Percentiles rank a stretch among this genome's conserved stretches.
Evolutionary conservation across 495 filamentous ascomycete genomes (phyloP).

Genomic region (Arthonia radiata): DNA sequence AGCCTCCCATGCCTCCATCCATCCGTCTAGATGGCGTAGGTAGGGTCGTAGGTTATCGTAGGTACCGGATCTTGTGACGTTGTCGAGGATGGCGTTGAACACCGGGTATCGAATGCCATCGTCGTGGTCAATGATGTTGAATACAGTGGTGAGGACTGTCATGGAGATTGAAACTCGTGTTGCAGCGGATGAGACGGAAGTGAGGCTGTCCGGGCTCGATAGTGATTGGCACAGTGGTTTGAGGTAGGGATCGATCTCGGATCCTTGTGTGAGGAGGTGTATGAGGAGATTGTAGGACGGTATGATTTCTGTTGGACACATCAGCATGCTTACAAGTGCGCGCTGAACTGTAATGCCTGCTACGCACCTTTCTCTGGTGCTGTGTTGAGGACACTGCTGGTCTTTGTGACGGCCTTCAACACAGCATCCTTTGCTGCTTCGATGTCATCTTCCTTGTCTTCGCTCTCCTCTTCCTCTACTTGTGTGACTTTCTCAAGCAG

Average conservation of each 20-base stretch:
- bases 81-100: slow-evolving; percentile 55
- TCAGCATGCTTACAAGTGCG: slow-evolving; percentile 1
- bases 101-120: slow-evolving; percentile 72
- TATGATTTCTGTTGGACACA: slow-evolving; percentile 51
- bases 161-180: slow-evolving; percentile 65
- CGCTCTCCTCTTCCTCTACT: slow-evolving; percentile 40
- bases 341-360: slow-evolving; percentile 1
- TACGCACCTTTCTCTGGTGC: slow-evolving; percentile 64
- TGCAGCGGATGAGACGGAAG: slow-evolving; percentile 64
- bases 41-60: slow-evolving; percentile 63
- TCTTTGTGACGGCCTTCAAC: slow-evolving; percentile 65
- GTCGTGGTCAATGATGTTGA: slow-evolving; percentile 58
- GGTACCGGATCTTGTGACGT: slow-evolving; percentile 39
- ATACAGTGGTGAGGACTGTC: slow-evolving; percentile 74
- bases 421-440: slow-evolving; percentile 40
- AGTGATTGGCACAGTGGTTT: slow-evolving; percentile 70
- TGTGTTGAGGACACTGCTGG: slow-evolving; percentile 42
- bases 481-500: slow-evolving; percentile 29
- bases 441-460: too few relatives aligned
- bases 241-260: slow-evolving; percentile 62
- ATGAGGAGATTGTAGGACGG: slow-evolving; percentile 88
- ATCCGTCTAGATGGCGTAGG: slow-evolving; percentile 50
- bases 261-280: slow-evolving; percentile 67
- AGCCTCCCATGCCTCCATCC: slow-evolving; percentile 64
- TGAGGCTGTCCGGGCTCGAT: slow-evolving; percentile 53